Evolutionary conservation across 345 rosid genomes (phyloP).

Genomic region (Garcia nutans): DNA sequence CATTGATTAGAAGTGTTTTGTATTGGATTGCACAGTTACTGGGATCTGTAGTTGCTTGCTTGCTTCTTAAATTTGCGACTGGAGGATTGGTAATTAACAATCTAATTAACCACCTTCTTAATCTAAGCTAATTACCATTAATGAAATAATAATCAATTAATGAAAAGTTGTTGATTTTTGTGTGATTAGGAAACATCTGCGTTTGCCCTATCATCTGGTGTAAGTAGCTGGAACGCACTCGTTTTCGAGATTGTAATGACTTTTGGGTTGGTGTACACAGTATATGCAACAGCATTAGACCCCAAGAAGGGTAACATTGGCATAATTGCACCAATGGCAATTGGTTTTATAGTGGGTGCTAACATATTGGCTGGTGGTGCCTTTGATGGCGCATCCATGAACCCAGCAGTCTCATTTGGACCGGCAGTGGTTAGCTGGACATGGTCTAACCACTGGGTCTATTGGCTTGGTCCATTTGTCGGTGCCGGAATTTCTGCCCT

Average conservation of each 20-base stretch:
- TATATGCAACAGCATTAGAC: constrained; percentile 32
- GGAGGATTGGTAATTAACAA: constrained; percentile 30
- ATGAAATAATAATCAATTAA: no score
- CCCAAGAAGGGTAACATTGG: constrained; percentile 27
- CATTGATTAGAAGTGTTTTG: constrained; percentile 20
- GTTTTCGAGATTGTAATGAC: constrained; percentile 39
- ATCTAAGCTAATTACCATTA: not conserved
- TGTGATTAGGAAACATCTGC: constrained; percentile 27
- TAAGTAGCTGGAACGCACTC: constrained; percentile 27
- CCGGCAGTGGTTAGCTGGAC: constrained; percentile 38
- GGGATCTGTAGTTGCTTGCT: constrained; percentile 32
- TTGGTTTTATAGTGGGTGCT: constrained; percentile 36
- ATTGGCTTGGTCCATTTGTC: constrained; percentile 34
- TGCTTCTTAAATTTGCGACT: constrained; percentile 33
- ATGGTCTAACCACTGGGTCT: constrained; percentile 37
- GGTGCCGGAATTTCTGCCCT: constrained; percentile 30
- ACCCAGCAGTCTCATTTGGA: constrained; percentile 36
- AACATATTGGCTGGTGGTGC: constrained; percentile 39
- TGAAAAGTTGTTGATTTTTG: not conserved
- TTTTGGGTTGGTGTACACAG: constrained; percentile 33
- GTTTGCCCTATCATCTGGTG: constrained; percentile 29
- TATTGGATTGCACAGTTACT: constrained; percentile 33
- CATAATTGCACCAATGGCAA: constrained; percentile 29
- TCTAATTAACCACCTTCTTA: not conserved
- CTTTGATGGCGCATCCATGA: constrained; percentile 37